Conservation (phyloP, 2,329 filamentous ascomycete genomes). For the Exophiala aquamarina region DNA sequence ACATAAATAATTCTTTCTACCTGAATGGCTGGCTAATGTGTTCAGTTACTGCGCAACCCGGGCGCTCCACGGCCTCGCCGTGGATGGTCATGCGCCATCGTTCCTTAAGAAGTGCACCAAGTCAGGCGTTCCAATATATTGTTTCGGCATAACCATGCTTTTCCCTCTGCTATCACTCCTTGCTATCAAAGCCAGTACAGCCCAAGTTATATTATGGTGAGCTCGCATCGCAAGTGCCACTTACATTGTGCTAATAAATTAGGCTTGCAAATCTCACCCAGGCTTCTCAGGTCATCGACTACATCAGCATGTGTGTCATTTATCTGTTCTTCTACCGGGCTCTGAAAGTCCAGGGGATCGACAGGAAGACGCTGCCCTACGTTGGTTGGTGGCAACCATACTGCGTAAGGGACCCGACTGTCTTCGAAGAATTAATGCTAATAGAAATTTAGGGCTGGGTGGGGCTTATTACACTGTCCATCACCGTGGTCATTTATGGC, state of each 20-base stretch:
- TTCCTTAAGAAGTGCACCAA: slow-evolving; percentile 60
- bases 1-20: no score
- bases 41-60: slow-evolving; percentile 56
- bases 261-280: slow-evolving; percentile 54
- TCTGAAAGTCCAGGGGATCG: slow-evolving; percentile 50
- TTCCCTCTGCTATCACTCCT: slow-evolving; percentile 57
- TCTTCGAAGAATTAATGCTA: no score
- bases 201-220: slow-evolving; percentile 51
- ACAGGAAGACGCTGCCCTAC: slow-evolving; percentile 58
- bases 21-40: no score
- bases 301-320: slow-evolving; percentile 60
- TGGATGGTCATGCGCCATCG: slow-evolving; percentile 54
- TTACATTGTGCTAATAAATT: no score
- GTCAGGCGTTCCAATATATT: slow-evolving; percentile 62
- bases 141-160: slow-evolving; percentile 54
- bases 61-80: slow-evolving; percentile 53
- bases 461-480: slow-evolving; percentile 28
- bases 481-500: slow-evolving; percentile 48
- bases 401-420: no score
- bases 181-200: slow-evolving; percentile 49
- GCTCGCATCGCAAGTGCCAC: no score
- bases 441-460: no score
- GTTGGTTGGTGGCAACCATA: slow-evolving; percentile 60
- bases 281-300: slow-evolving; percentile 52
- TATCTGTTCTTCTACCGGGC: slow-evolving; percentile 61